Evolutionary conservation across 2,329 filamentous ascomycete species (phyloP), one percentile per base, ranked within the genome.

Genomic region (Dactylellina haptotyla): DNA sequence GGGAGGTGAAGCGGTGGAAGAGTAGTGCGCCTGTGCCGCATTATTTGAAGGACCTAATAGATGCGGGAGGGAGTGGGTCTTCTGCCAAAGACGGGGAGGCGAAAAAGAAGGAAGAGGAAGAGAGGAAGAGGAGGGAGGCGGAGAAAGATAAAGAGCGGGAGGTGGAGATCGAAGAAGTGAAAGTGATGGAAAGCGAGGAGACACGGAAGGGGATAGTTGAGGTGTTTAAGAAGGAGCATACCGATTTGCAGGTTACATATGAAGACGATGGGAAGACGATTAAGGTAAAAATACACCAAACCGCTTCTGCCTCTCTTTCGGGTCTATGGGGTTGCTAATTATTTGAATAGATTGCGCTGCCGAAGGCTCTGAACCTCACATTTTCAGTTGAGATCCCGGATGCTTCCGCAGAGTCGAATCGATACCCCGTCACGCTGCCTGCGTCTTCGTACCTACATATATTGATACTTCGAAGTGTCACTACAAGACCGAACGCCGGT

Each of bases 1-100:
- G 69, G n/a, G 61, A 73, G 54, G 41, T 73, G 8, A 54, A 57
- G 12, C 46, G 69, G 26, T 73, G 69, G 69, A 73, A 73, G 32
- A 73, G 61, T 45, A 66, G 61, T 46, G 61, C 69, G 30, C 61
- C 69, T 10, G 25, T 66, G 5, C 69, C 69, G 12, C 46, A 26
- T 8, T 73, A 73, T n/a, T 37, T 73, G 26, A 73, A 73, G 18
- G 59, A 73, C 18, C 34, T 71, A 18, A 23, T 41, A 3, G 61
- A 65, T 1, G 45, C 39, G 4, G n/a, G 41, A 2, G n/a, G n/a
- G n/a, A n/a, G n/a, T 39, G 41, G 28, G 2, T 3, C 18, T 23
- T 18, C 18, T 6, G 26, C 4, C 18, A 72, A 48, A 14, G 69
- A 73, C 39, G 51, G 54, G 20, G 64, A 69, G n/a, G 48, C 54